A percentile compares a stretch with the other conserved stretches of the same genome.
Evolutionary conservation across 371 early-diverging fungal species (phyloP).

Genomic region (Lichtheimia hyalospora): DNA sequence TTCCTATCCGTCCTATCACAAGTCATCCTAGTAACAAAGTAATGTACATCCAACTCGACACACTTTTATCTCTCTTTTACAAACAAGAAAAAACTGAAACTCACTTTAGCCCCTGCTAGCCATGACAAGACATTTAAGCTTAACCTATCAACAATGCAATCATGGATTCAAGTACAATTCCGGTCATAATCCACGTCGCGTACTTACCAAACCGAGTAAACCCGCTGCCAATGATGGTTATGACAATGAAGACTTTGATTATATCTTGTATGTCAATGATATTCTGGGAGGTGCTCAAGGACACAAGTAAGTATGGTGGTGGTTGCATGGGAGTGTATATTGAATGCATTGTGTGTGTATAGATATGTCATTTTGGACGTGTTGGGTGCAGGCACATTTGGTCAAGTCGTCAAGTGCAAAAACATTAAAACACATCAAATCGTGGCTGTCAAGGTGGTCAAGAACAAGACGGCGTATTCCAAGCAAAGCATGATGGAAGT

Average conservation of each 20-base stretch:
- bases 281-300: conserved; percentile 71
- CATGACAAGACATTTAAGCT: conserved; percentile 21
- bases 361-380: conserved; percentile 86
- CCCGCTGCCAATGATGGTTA: conserved; percentile 84
- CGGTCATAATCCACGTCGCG: conserved; percentile 82
- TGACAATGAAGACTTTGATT: conserved; percentile 92
- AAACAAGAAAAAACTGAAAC: neutral
- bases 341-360: neutral
- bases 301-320: conserved; percentile 59
- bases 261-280: conserved; percentile 93
- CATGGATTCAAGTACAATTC: conserved; percentile 74
- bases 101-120: conserved; percentile 10
- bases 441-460: conserved; percentile 95
- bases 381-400: conserved; percentile 97
- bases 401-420: conserved; percentile 94
- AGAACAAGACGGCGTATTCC: conserved; percentile 92
- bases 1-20: too few species aligned
- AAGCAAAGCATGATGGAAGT: conserved; percentile 96
- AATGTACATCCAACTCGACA: too few species aligned
- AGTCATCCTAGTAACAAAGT: neutral
- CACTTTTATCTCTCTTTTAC: too few species aligned
- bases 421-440: conserved; percentile 82
- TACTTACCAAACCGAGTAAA: conserved; percentile 89
- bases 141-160: conserved; percentile 46
- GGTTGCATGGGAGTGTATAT: neutral